Evolutionary conservation across 2,329 filamentous ascomycete genomes (phyloP).

Genomic region (Colletotrichum neosansevieriae): DNA sequence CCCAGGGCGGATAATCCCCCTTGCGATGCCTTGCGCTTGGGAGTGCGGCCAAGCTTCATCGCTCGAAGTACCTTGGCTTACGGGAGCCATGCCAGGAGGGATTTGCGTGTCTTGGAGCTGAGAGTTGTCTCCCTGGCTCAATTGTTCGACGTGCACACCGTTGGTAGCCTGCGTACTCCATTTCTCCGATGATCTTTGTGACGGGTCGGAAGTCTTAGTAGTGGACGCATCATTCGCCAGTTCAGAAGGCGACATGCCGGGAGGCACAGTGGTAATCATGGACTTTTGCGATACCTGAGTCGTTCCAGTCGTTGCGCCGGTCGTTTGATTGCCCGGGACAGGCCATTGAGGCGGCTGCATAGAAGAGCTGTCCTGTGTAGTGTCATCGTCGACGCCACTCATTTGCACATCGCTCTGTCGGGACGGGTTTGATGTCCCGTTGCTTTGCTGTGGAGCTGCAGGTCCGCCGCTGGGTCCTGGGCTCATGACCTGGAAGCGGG

Average conservation of each 20-base stretch:
- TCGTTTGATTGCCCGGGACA: slow-evolving; percentile 52
- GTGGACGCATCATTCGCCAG: slow-evolving; percentile 88
- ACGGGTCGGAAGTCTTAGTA: slow-evolving; percentile 87
- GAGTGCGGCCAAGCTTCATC: slow-evolving; percentile 70
- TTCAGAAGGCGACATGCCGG: slow-evolving; percentile 69
- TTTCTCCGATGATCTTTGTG: slow-evolving; percentile 71
- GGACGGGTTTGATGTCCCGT: slow-evolving; percentile 66
- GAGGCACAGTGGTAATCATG: slow-evolving; percentile 67
- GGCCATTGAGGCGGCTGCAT: slow-evolving; percentile 61
- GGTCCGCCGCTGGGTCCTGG: slow-evolving; percentile 68
- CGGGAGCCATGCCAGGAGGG: slow-evolving; percentile 44
- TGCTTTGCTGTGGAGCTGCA: slow-evolving; percentile 60
- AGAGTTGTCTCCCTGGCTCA: slow-evolving; percentile 49
- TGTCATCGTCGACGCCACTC: slow-evolving; percentile 65
- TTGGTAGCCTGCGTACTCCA: slow-evolving; percentile 81
- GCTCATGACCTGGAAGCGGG: slow-evolving; percentile 67
- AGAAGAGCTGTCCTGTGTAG: slow-evolving; percentile 58
- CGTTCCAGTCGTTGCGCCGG: slow-evolving; percentile 58
- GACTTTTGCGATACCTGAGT: slow-evolving; percentile 75
- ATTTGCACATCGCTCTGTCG: slow-evolving; percentile 71
- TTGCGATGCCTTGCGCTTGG: slow-evolving; percentile 65
- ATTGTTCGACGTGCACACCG: slow-evolving; percentile 66
- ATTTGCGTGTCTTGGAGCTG: slow-evolving; percentile 68
- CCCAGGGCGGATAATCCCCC: slow-evolving; percentile 49
- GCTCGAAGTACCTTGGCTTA: slow-evolving; percentile 62